Conservation (phyloP, 2,329 filamentous ascomycete species). For the Fusarium tuaranense region DNA sequence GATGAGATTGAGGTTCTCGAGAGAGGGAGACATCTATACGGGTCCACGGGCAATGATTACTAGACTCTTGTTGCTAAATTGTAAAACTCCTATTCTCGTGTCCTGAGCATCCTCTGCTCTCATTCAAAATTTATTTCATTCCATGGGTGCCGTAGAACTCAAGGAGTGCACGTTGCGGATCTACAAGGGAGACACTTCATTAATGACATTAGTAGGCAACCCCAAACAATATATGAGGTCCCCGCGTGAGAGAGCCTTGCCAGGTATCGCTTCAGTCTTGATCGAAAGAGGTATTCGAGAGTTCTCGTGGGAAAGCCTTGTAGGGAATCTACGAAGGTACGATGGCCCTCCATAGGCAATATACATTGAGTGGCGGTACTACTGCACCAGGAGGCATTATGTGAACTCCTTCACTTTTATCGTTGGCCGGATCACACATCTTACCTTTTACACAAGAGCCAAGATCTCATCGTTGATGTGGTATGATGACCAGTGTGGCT, state of each 20-base stretch:
- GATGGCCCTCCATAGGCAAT: no score
- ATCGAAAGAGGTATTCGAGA: not conserved
- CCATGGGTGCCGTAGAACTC: not conserved
- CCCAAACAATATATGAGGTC: not conserved
- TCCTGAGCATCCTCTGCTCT: not conserved
- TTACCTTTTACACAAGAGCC: no score
- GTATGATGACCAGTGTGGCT: no score
- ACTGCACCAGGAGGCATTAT: no score
- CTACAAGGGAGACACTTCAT: not conserved
- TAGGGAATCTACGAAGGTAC: no score
- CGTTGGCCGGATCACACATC: no score
- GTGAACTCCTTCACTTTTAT: no score
- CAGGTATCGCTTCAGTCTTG: not conserved
- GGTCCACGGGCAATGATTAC: conserved; percentile 44
- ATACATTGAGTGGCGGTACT: no score
- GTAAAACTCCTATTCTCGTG: not conserved
- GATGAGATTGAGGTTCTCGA: conserved; percentile 46
- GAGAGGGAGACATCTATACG: conserved; percentile 42
- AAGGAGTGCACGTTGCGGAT: not conserved
- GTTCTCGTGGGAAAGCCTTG: no score
- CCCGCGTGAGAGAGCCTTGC: not conserved
- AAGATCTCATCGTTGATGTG: no score
- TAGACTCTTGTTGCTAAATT: conserved; percentile 9
- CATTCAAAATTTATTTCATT: not conserved
- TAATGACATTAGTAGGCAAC: not conserved